Evolutionary conservation across 2,329 filamentous ascomycete species (phyloP), one percentile per base, ranked within the genome.

Genomic region (Biscogniauxia mediterranea): DNA sequence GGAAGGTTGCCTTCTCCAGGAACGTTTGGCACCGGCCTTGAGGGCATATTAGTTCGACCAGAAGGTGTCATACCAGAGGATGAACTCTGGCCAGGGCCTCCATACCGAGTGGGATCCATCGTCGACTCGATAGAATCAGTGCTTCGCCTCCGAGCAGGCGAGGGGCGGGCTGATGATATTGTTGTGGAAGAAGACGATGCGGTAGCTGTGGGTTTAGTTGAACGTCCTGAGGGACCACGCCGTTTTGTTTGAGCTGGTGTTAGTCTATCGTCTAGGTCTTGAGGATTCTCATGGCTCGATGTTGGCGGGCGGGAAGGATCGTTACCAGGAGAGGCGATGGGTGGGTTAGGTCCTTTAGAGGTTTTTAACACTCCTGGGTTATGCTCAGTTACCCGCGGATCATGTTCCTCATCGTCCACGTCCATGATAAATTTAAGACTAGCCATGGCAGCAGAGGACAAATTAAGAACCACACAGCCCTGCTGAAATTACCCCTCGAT

Each of bases 341-440:
- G 75, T 76, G 70, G 69, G 66, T 69, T 71, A 69, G 79, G 72
- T 69, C 74, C 74, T 66, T 73, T 74, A 69, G 76, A 74, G 76
- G 75, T 82, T 79, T 80, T 82, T 79, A 77, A 76, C 70, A 74
- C 67, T 70, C 72, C 73, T 60, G 77, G 71, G 66, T 78, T 75
- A 62, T 72, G 72, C 64, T 78, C 76, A 32, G 3, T 32, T 2
- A 32, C 28, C 2, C 23, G 23, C 23, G 23, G 23, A 23, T 23
- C 75, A 61, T 72, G 72, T 64, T 78, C 76, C 68, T 82, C 81
- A 68, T 83, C 81, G 69, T 82, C 80, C 69, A 78, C 76, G 72
- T 85, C 83, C 80, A 85, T 84, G 72, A 85, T 85, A 69, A 82
- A 82, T 69, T 79, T 80, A 66, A 85, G 78, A 70, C 80, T 83